A percentile compares a stretch with the other conserved stretches of the same genome.
Evolutionary conservation across 352 stramenopile genomes (phyloP).

Genomic region (Globisporangium iwayamae): DNA sequence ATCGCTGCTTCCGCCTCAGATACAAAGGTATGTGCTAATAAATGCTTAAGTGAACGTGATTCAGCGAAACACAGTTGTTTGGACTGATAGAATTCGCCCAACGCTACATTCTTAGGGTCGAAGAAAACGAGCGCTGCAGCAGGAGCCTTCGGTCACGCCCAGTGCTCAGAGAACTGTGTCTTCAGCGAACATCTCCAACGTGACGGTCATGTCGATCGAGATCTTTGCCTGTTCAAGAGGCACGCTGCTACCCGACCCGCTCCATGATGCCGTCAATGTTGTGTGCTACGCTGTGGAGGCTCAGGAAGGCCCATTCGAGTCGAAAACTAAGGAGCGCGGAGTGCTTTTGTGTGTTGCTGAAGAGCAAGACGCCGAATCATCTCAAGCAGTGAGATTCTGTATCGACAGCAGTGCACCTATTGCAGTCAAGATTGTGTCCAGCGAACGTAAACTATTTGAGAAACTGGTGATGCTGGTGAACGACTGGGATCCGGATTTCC

Average conservation of each 20-base stretch:
- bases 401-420: conserved; percentile 24
- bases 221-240: conserved; percentile 55
- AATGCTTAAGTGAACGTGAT: neutral
- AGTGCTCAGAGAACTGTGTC: conserved; percentile 15
- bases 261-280: conserved; percentile 51
- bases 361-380: conserved; percentile 17
- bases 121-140: conserved; percentile 3
- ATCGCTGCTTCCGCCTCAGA: neutral
- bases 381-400: conserved; percentile 25
- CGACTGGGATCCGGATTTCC: conserved; percentile 86
- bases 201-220: conserved; percentile 82
- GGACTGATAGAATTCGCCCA: neutral
- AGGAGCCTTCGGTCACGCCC: neutral
- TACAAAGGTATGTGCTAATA: conserved; percentile 22
- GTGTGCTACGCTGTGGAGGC: conserved; percentile 73
- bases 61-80: neutral
- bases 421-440: conserved; percentile 25
- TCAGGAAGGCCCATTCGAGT: conserved; percentile 55
- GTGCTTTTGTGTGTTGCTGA: conserved; percentile 36
- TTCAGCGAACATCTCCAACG: conserved; percentile 45
- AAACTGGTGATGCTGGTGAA: conserved; percentile 52
- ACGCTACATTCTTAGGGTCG: neutral
- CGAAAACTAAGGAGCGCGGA: conserved; percentile 49
- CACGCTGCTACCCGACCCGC: conserved; percentile 66
- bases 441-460: conserved; percentile 62